Base-by-base conservation (phyloP, 2,329 filamentous ascomycete genomes). In the Calonectria fujianensis region DNA sequence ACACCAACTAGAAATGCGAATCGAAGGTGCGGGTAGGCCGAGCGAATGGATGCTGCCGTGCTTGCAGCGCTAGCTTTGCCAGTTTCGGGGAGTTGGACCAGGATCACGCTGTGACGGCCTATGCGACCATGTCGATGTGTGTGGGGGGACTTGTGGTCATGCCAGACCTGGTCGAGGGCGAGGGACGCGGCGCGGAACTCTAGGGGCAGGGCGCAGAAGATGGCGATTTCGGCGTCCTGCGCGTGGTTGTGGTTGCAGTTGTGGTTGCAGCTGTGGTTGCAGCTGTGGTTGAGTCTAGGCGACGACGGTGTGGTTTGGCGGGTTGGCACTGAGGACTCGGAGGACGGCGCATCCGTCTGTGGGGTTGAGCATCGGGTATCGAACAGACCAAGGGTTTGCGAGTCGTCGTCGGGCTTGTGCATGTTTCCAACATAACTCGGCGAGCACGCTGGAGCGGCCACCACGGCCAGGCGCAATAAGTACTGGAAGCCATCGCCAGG, bases 1-100 rank as follows among this genome's bases (percentile, higher is more conserved):
- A 41, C 24, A 13, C 57, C 57, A 41, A 41, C 37, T 2, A 63
- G 24, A 29, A 63, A 29, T 8, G 57, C 35, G 2, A 63, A 11
- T 29, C 57, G 57, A 6, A 63, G 14, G 18, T 35, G 57, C 27
- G 57, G 57, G 11, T 63, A 63, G 18, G 20, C 16, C 18, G 39
- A 24, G 39, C 57, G 57, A 29, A 63, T 63, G 24, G 35, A 39
- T 2, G 37, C 24, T 41, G 57, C 39, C 14, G 57, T 41, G n/a
- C 24, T 10, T 63, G 35, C 57, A 41, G 37, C 57, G 24, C 57
- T 63, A 63, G 57, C 57, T 27, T 63, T 63, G 57, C 57, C 57
- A 27, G 35, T 29, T 24, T 27, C 57, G 57, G 37, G 37, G 37
- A 63, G 35, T 16, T 41, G 57, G n/a, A 29, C 57, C 27, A 63